Base-by-base conservation (phyloP, 202 grass and related monocot species). In the Eragrostis tef region DNA sequence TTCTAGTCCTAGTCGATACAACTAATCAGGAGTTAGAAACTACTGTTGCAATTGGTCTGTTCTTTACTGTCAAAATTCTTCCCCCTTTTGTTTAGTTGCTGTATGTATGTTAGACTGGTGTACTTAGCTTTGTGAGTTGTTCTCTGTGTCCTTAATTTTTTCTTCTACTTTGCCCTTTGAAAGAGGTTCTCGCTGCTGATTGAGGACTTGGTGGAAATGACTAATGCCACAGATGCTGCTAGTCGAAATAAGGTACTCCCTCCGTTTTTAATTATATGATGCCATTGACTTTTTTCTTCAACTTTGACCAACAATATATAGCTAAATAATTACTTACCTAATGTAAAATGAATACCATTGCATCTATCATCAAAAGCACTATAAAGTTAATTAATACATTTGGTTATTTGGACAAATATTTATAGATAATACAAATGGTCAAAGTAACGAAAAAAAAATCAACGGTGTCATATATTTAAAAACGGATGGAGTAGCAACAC, bases 121-220 rank as follows among this genome's bases (percentile, higher is more conserved):
- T 84, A 61, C 48, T 50, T 84, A 62, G 17, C 9, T 62, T 75
- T 73, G 61, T 84, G 27, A 52, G 0, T 21, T 46, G 83, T 67
- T 79, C 39, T 47, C 2, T 87, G 25, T 80, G 3, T 50, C 1
- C 2, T n/a, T 11, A 47, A 77, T 36, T 34, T 63, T 78, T 67
- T 85, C 41, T 88, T 81, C 21, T 71, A 26, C 51, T 85, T 76
- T 81, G 53, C 36, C 27, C 80, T 81, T 89, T 16, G 81, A 25
- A 81, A 97, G 94, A 90, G 67, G 75, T 94, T 94, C 77, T 85
- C 79, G 41, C 74, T 16, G 64, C 83, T 97, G 75, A 80, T 90
- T 12, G 91, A 87, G 63, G 72, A 77, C 53, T 93, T 94, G 61
- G 75, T 81, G 79, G 78, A 89, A 86, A 75, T 81, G 68, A 65